Base-by-base conservation (phyloP, 208 protist species). In the Trichomonas tenax region DNA sequence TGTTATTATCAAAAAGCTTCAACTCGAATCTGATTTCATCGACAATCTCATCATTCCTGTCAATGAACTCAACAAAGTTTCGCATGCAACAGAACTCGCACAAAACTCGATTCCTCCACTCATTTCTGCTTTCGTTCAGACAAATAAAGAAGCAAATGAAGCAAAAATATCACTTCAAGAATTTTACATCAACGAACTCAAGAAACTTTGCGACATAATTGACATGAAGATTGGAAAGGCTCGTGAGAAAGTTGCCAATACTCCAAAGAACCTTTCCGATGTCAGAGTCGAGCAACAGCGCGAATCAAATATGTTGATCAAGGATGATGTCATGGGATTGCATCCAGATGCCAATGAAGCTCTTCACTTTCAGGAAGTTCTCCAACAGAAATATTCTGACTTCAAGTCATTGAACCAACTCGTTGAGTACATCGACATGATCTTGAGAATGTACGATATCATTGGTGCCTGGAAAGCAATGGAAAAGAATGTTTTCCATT, bases 281-380 rank as follows among this genome's bases (percentile, higher is more conserved):
- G 44, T 44, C 0, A 44, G 45, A 51, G 14, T 40, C 15, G 86
- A 93, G 21, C 41, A 41, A 93, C 86, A 48, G 15, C 9, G 45
- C 45, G 17, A n/a, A 38, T 15, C 45, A 36, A 58, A 58, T 58
- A 38, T 26, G 17, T 23, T 34, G 34, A 48, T 93, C n/a, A 48
- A 41, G 34, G 44, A 51, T 38, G 45, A 93, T 58, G 44, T 93
- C 26, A 23, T 34, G 9, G 34, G 34, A 48, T 11, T 93, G 31
- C 9, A 34, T 38, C 86, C 86, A 21, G 44, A 93, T n/a, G 45
- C 51, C 38, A 93, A 93, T 36, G 17, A 34, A 51, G 41, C 15
- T 58, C 40, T 93, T 58, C 86, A 93, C 46, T 93, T 41, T 17
- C 86, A 93, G 51, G 44, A 93, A 93, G 86, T 93, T 38, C n/a